Evolutionary conservation across 345 rosid species (phyloP).

Genomic region (Cardamine occulta): DNA sequence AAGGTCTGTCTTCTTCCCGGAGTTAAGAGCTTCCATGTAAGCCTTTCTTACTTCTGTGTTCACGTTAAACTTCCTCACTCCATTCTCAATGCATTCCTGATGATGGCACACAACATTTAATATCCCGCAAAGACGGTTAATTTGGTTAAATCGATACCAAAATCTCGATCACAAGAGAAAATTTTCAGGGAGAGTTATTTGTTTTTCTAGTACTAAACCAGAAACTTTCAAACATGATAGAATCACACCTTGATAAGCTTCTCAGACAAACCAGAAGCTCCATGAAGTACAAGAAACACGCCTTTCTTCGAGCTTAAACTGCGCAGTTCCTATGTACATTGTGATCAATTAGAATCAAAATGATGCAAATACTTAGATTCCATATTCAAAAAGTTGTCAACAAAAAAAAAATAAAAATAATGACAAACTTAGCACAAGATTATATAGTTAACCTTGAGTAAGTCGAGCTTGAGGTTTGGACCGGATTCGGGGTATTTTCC

Average conservation of each 20-base stretch:
- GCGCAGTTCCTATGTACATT: slow-evolving; percentile 60
- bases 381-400: too few species aligned
- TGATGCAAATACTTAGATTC: not conserved
- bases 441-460: slow-evolving; percentile 65
- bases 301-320: slow-evolving; percentile 71
- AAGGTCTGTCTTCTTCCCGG: slow-evolving; percentile 59
- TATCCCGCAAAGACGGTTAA: slow-evolving; percentile 3
- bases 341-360: slow-evolving; percentile 24
- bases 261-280: slow-evolving; percentile 86
- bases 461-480: slow-evolving; percentile 82
- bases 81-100: slow-evolving; percentile 74
- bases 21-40: slow-evolving; percentile 67
- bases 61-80: slow-evolving; percentile 89
- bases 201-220: not conserved
- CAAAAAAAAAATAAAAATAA: not conserved
- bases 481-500: slow-evolving; percentile 93
- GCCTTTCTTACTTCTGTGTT: slow-evolving; percentile 91
- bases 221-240: not conserved
- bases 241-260: slow-evolving; percentile 71
- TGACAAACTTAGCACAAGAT: slow-evolving; percentile 4
- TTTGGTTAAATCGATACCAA: slow-evolving; percentile 13
- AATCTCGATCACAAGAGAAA: not conserved
- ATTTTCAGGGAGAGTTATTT: not conserved
- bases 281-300: slow-evolving; percentile 87
- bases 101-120: not conserved